Evolutionary conservation across 805 yeast species (phyloP).

Genomic region (Candida ortonii): DNA sequence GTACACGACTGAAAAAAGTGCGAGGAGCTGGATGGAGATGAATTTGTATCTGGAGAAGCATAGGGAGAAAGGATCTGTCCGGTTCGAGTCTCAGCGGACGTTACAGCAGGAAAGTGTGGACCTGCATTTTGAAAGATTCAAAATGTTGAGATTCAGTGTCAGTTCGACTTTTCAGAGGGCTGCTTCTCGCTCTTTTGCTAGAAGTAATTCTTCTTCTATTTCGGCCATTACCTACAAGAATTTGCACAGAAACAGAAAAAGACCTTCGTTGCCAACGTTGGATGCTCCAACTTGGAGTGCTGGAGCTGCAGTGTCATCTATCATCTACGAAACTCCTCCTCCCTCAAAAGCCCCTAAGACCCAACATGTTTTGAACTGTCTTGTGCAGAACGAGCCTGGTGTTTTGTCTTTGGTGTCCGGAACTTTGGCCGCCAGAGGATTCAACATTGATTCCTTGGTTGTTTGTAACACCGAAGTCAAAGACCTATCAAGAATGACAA

Average conservation of each 20-base stretch:
- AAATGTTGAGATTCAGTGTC: slow-evolving; percentile 17
- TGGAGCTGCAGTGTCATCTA: slow-evolving; percentile 94
- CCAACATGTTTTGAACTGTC: slow-evolving; percentile 90
- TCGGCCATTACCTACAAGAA: slow-evolving; percentile 94
- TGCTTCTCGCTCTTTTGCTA: too few species aligned
- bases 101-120: too few species aligned
- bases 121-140: too few species aligned
- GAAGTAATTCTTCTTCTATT: slow-evolving; percentile 65
- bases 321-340: slow-evolving; percentile 85
- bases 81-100: too few species aligned
- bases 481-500: slow-evolving; percentile 95
- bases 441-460: slow-evolving; percentile 95
- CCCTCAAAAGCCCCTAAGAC: slow-evolving; percentile 61
- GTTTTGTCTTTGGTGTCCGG: slow-evolving; percentile 91
- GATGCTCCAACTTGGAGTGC: slow-evolving; percentile 95
- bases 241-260: slow-evolving; percentile 76
- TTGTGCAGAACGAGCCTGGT: slow-evolving; percentile 99
- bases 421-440: slow-evolving; percentile 95
- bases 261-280: slow-evolving; percentile 89
- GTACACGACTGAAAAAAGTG: too few species aligned
- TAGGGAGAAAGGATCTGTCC: too few species aligned
- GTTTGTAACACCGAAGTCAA: slow-evolving; percentile 96
- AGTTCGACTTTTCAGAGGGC: too few species aligned
- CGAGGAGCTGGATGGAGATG: too few species aligned
- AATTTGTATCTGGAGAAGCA: too few species aligned